These are phyloP conservation scores for Prunus mongolica DNA, from an alignment of 306 rosid genomes.

Conservation along the genomic window DNA sequence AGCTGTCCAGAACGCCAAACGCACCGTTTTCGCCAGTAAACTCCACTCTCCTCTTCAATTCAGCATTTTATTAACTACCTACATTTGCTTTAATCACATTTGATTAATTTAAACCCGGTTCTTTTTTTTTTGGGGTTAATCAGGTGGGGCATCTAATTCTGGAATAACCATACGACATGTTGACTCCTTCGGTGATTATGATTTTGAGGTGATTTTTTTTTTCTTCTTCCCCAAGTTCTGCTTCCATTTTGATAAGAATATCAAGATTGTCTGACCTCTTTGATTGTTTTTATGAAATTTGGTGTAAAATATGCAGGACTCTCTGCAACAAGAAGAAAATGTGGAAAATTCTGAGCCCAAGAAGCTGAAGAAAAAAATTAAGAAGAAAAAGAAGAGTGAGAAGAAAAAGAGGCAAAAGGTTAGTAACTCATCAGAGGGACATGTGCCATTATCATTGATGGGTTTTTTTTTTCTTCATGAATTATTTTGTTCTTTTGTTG, in stretches of 20 bases:
- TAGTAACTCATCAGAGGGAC: neutral
- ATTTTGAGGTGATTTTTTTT: constrained; percentile 35
- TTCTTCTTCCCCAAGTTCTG: neutral
- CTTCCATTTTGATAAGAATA: neutral
- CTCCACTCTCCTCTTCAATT: neutral
- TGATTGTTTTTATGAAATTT: neutral
- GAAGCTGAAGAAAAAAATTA: constrained; percentile 46
- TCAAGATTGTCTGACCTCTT: neutral
- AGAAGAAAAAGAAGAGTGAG: constrained; percentile 34
- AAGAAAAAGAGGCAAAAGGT: constrained; percentile 62
- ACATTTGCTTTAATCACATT: neutral
- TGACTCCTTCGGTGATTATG: constrained; percentile 62
- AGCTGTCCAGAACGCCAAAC: constrained; percentile 74
- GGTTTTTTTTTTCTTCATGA: neutral
- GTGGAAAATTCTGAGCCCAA: constrained; percentile 25
- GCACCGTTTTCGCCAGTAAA: constrained; percentile 52
- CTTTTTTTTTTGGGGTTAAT: neutral
- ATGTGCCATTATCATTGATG: neutral
- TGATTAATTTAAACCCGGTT: neutral
- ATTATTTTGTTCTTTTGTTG: constrained; percentile 1
- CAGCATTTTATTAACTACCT: neutral
- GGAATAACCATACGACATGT: constrained; percentile 56
- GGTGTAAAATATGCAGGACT: constrained; percentile 35
- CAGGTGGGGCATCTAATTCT: constrained; percentile 62
- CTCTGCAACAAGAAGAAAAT: constrained; percentile 37